Conservation (phyloP, 768 basidiomycete species). For the Leccinum rimulosum region DNA sequence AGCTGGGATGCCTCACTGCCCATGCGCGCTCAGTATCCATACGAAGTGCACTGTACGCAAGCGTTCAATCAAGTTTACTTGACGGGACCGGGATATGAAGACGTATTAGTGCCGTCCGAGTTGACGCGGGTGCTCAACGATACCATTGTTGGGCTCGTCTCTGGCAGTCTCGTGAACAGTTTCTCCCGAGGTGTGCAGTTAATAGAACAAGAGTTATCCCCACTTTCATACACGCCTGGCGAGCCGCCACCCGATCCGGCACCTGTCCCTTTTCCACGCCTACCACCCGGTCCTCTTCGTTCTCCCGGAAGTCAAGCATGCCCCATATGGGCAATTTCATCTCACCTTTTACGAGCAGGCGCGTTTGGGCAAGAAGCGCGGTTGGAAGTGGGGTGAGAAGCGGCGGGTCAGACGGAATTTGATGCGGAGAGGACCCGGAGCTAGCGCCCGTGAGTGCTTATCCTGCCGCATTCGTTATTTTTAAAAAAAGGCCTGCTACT, state of each 20-base stretch:
- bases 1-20: conserved; percentile 70
- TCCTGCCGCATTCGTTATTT: neutral
- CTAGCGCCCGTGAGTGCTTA: neutral
- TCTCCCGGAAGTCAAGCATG: conserved; percentile 68
- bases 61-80: conserved; percentile 67
- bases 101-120: conserved; percentile 64
- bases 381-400: conserved; percentile 73
- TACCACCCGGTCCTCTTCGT: conserved; percentile 41
- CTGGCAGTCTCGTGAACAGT: conserved; percentile 3
- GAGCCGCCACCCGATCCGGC: conserved; percentile 57
- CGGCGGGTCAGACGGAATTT: conserved; percentile 79
- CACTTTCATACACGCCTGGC: conserved; percentile 59
- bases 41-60: conserved; percentile 57
- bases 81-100: conserved; percentile 73
- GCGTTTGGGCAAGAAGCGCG: conserved; percentile 35
- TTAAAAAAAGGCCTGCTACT: neutral
- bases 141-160: conserved; percentile 73
- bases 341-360: conserved; percentile 74
- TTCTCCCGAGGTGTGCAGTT: neutral
- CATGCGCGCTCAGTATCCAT: conserved; percentile 67
- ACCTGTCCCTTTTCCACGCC: conserved; percentile 52
- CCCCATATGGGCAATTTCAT: conserved; percentile 86
- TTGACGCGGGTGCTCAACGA: conserved; percentile 73
- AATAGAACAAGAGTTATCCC: neutral
- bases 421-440: conserved; percentile 54